These are phyloP conservation scores for Phoenix dactylifera DNA, from an alignment of 176 grass and related monocot species.

Conservation along the genomic window DNA sequence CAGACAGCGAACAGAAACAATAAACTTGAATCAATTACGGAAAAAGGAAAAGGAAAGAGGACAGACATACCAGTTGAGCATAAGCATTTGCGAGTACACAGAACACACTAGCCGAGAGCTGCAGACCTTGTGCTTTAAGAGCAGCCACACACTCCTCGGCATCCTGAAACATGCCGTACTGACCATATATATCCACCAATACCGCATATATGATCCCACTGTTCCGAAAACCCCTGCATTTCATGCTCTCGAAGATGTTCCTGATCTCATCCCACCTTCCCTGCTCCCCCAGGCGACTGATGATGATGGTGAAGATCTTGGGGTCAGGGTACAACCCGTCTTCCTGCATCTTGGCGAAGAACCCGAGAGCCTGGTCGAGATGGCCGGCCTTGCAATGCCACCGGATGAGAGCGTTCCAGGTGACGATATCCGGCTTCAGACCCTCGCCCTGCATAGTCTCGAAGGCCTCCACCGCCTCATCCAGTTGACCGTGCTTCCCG, in stretches of 20 bases:
- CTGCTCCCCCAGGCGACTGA: conserved; percentile 63
- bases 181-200: conserved; percentile 85
- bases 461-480: conserved; percentile 51
- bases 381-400: conserved; percentile 69
- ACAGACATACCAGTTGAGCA: conserved; percentile 47
- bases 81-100: conserved; percentile 71
- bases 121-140: conserved; percentile 54
- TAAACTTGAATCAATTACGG: no score
- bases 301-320: conserved; percentile 62
- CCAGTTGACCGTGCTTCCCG: conserved; percentile 53
- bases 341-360: conserved; percentile 64
- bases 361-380: conserved; percentile 49
- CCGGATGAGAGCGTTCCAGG: conserved; percentile 62
- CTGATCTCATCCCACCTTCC: conserved; percentile 84
- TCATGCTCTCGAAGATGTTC: conserved; percentile 58
- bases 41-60: not conserved
- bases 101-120: conserved; percentile 52
- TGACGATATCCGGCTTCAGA: conserved; percentile 58
- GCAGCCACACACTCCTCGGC: conserved; percentile 60
- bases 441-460: conserved; percentile 54
- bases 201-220: conserved; percentile 65
- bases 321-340: conserved; percentile 66
- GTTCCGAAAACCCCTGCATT: conserved; percentile 44
- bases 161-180: conserved; percentile 56
- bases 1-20: no score